phyloP scores from a whole-genome alignment of 2,329 filamentous ascomycete species.

The Aspergillus pseudoterreus region DNA sequence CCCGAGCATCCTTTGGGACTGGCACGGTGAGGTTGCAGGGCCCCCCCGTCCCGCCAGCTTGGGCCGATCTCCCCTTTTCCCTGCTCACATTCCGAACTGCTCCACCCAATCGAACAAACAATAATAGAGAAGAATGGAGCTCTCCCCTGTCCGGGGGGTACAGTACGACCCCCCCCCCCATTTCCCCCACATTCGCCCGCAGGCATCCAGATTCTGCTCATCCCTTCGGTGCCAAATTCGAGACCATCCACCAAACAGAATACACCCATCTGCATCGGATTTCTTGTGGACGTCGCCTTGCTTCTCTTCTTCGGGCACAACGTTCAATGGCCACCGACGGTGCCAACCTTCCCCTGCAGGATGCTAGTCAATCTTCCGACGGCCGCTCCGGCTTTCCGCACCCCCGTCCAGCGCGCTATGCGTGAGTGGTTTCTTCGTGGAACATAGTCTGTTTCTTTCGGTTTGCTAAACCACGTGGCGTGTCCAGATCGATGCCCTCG shows the following conservation, averaged over 20 bases:
- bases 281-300: background rate
- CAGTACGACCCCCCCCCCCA: background rate
- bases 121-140: background rate
- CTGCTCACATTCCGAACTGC: conserved; percentile 15
- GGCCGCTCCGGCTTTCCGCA: conserved; percentile 11
- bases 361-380: conserved; percentile 14
- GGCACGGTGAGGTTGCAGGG: conserved; percentile 8
- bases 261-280: background rate
- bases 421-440: conserved; percentile 16
- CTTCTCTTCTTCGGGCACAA: background rate
- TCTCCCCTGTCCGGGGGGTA: background rate
- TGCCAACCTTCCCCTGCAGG: conserved; percentile 14
- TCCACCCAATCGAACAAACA: conserved; percentile 8
- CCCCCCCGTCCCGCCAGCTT: conserved; percentile 4
- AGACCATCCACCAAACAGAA: background rate
- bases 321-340: conserved; percentile 22
- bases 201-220: conserved; percentile 16
- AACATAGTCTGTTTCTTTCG: conserved; percentile 2
- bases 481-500: conserved; percentile 52
- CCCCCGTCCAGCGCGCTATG: conserved; percentile 22
- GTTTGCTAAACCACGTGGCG: conserved; percentile 5
- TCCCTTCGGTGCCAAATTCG: background rate
- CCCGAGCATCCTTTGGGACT: background rate
- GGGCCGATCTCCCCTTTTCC: conserved; percentile 10
- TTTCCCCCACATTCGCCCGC: conserved; percentile 19